Evolutionary conservation across 257 asterid genomes (phyloP).

Genomic region (Nicotiana attenuata): DNA sequence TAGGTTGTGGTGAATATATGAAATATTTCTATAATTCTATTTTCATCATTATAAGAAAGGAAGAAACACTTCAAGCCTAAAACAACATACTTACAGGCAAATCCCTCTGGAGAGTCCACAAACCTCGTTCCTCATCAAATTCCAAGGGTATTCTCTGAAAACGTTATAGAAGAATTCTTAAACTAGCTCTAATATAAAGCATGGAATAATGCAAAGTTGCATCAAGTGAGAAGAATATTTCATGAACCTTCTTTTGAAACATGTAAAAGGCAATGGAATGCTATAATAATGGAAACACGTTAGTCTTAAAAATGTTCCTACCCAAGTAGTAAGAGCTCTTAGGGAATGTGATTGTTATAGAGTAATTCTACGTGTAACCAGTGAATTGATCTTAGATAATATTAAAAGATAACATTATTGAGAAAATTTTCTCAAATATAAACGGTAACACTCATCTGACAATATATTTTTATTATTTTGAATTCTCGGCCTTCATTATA

Average conservation of each 20-base stretch:
- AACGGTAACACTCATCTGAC: background rate
- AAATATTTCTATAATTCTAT: background rate
- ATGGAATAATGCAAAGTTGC: background rate
- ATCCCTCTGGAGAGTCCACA: slow-evolving; percentile 69
- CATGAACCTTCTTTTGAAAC: background rate
- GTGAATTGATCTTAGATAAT: background rate
- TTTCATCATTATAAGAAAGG: background rate
- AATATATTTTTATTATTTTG: too few species aligned
- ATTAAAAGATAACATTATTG: background rate
- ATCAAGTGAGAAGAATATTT: background rate
- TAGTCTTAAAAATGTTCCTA: background rate
- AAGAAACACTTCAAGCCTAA: background rate
- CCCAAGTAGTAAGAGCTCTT: background rate
- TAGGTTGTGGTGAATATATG: background rate
- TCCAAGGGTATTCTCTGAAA: slow-evolving; percentile 66
- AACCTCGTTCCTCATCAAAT: slow-evolving; percentile 39
- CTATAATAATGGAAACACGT: background rate
- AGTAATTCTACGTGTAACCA: background rate
- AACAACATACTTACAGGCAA: slow-evolving; percentile 51
- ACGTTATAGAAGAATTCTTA: slow-evolving; percentile 10
- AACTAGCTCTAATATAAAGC: background rate
- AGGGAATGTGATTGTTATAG: background rate
- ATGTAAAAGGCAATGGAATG: background rate
- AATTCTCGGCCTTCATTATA: background rate
- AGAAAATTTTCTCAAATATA: background rate